These are phyloP conservation scores for Scenedesmus sp. DNA, from an alignment of 163 green algal species.

Conservation along the genomic window DNA sequence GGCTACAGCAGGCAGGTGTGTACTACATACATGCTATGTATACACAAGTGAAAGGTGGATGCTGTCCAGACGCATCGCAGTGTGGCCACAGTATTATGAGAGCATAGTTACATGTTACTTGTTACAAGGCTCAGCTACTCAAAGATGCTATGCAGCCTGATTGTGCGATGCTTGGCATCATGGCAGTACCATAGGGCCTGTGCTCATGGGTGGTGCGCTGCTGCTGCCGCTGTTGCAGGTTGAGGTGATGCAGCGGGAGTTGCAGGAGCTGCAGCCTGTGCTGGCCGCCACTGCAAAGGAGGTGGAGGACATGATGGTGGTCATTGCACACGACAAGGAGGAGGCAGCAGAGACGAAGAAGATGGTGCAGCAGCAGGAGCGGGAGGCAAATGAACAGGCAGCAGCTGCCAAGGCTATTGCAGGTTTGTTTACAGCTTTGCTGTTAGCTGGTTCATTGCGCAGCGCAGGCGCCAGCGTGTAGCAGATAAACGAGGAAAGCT, in stretches of 20 bases:
- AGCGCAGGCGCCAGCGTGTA: not conserved
- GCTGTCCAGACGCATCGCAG: not conserved
- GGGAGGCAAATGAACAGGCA: conserved; percentile 80
- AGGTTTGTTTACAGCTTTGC: conserved; percentile 32
- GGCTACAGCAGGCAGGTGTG: not conserved
- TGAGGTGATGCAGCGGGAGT: conserved; percentile 84
- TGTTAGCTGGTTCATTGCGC: not conserved
- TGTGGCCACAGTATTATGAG: not conserved
- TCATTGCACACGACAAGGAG: conserved; percentile 85
- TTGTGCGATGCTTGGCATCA: not conserved
- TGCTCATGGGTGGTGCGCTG: not conserved
- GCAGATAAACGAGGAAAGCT: not conserved
- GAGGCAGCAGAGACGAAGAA: conserved; percentile 80
- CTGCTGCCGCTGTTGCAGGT: conserved; percentile 58
- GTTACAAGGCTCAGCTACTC: too few species aligned
- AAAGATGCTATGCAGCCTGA: not conserved
- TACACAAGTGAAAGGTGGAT: not conserved
- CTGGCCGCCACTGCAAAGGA: conserved; percentile 81
- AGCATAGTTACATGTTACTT: too few species aligned
- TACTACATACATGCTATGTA: too few species aligned
- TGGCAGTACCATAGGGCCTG: not conserved
- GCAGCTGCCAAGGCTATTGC: conserved; percentile 74
- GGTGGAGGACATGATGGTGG: conserved; percentile 87
- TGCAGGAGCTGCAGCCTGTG: conserved; percentile 86
- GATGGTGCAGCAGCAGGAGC: conserved; percentile 74